A percentile compares a stretch with the other conserved stretches of the same genome.
Evolutionary conservation across 768 basidiomycete genomes (phyloP).

Genomic region (Pholiota conissans): DNA sequence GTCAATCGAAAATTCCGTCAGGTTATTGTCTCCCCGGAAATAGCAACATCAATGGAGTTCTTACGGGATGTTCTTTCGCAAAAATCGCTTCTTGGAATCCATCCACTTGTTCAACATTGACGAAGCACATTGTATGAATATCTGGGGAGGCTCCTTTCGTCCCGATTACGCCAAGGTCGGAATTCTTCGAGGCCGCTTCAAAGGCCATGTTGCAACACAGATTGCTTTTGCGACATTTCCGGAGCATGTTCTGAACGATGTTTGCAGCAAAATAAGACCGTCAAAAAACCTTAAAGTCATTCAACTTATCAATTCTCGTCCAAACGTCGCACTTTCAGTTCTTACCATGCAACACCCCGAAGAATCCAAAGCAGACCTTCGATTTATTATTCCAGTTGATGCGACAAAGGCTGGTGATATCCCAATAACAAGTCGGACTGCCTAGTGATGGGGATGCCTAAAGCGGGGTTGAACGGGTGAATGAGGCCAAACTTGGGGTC

Average conservation of each 20-base stretch:
- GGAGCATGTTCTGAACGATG: slow-evolving; percentile 18
- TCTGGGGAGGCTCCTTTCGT: slow-evolving; percentile 25
- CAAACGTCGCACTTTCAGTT: slow-evolving; percentile 27
- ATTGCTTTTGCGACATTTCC: slow-evolving; percentile 11
- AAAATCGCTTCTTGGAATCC: not conserved
- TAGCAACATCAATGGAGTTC: slow-evolving; percentile 13
- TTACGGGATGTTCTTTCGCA: slow-evolving; percentile 8
- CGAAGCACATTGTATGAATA: slow-evolving; percentile 23
- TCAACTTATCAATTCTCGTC: slow-evolving; percentile 17
- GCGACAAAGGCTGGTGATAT: no score
- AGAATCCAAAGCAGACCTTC: slow-evolving; percentile 22
- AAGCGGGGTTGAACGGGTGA: no score
- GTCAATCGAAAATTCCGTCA: slow-evolving; percentile 10
- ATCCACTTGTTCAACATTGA: slow-evolving; percentile 19
- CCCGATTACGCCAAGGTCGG: slow-evolving; percentile 20
- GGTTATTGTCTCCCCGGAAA: slow-evolving; percentile 22
- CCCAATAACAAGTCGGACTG: no score
- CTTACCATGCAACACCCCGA: slow-evolving; percentile 18
- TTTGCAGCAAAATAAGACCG: slow-evolving; percentile 14
- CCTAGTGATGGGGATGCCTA: no score
- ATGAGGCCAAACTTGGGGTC: no score
- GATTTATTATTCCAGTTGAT: slow-evolving; percentile 20
- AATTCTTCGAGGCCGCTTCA: slow-evolving; percentile 15
- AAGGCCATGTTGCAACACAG: no score
- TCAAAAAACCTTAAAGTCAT: slow-evolving; percentile 7